These are phyloP conservation scores for Backusella tarrabulga DNA, from an alignment of 192 early-diverging fungal species.

Conservation along the genomic window DNA sequence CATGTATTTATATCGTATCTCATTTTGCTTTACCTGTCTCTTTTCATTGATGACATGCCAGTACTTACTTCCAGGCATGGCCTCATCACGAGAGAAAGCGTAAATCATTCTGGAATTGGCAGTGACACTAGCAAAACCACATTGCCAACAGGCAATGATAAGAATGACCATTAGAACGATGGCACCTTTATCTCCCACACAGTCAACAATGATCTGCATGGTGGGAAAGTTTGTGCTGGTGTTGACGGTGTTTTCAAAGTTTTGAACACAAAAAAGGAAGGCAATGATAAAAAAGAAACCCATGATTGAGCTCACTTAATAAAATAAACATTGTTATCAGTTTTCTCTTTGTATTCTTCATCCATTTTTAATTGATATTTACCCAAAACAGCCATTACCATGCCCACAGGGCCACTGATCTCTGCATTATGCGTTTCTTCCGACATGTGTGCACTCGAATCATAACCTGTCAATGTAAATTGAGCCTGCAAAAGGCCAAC, in stretches of 20 bases:
- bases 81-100: slow-evolving; percentile 52
- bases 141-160: slow-evolving; percentile 46
- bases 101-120: slow-evolving; percentile 56
- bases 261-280: slow-evolving; percentile 45
- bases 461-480: slow-evolving; percentile 51
- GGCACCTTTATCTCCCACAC: slow-evolving; percentile 42
- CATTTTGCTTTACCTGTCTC: slow-evolving; percentile 18
- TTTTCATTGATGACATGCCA: slow-evolving; percentile 42
- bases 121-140: slow-evolving; percentile 47
- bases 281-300: slow-evolving; percentile 52
- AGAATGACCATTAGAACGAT: slow-evolving; percentile 42
- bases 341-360: neutral
- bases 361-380: neutral
- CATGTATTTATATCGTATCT: neutral
- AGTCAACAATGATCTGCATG: slow-evolving; percentile 47
- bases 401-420: slow-evolving; percentile 44
- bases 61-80: slow-evolving; percentile 46
- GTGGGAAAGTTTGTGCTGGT: slow-evolving; percentile 37
- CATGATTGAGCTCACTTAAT: slow-evolving; percentile 33
- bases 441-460: slow-evolving; percentile 48
- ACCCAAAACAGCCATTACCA: slow-evolving; percentile 44
- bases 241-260: slow-evolving; percentile 37
- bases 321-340: slow-evolving; percentile 17
- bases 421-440: slow-evolving; percentile 50
- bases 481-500: slow-evolving; percentile 48